Percentiles rank a stretch among this genome's conserved stretches.
Conservation (phyloP, 176 grass and related monocot species). For the Cenchrus fungigraminus region DNA sequence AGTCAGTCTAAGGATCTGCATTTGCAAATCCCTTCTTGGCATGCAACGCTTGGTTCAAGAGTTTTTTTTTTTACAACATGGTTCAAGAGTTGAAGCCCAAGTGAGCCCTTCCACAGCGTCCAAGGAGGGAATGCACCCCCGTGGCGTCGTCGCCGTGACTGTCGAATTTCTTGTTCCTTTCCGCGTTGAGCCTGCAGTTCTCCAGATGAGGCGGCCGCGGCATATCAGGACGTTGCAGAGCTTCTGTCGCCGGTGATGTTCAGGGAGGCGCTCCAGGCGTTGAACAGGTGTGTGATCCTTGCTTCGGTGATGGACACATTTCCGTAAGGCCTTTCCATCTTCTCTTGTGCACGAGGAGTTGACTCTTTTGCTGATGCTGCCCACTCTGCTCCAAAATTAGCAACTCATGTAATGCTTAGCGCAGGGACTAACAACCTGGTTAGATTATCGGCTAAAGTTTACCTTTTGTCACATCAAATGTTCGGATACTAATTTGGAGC, state of each 20-base stretch:
- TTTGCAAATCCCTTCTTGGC: background rate
- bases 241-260: background rate
- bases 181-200: slow-evolving; percentile 44
- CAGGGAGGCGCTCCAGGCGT: slow-evolving; percentile 49
- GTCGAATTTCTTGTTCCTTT: slow-evolving; percentile 46
- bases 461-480: too few species aligned
- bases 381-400: slow-evolving; percentile 5
- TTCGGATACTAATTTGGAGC: too few species aligned
- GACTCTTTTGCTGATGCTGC: background rate
- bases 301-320: background rate
- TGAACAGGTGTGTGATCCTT: slow-evolving; percentile 42
- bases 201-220: slow-evolving; percentile 63
- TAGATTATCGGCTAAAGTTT: too few species aligned
- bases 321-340: background rate
- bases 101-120: slow-evolving; percentile 55
- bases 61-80: too few species aligned
- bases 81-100: slow-evolving; percentile 41
- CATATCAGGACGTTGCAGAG: background rate
- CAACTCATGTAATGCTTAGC: background rate
- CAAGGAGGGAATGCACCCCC: slow-evolving; percentile 53
- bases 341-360: slow-evolving; percentile 1
- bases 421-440: too few species aligned
- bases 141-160: background rate
- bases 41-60: too few species aligned
- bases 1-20: background rate